Percentiles rank a stretch among this genome's conserved stretches.
Evolutionary conservation across 208 protist species (phyloP).

Genomic region (Acanthamoeba triangularis): DNA sequence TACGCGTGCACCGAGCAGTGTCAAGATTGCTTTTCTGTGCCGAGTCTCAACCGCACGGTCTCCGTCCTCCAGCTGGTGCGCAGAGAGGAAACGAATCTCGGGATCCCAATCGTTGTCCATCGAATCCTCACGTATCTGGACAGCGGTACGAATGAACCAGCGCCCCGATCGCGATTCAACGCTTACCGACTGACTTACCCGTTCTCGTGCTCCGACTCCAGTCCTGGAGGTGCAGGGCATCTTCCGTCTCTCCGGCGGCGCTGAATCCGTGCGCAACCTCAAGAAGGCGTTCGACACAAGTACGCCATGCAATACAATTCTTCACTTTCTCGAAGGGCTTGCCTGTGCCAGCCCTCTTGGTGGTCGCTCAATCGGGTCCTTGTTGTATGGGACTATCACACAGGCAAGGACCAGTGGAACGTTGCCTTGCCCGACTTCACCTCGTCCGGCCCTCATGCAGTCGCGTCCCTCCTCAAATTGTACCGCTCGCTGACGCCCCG

Average conservation of each 20-base stretch:
- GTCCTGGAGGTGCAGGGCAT: conserved; percentile 24
- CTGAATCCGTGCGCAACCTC: conserved; percentile 40
- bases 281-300: conserved; percentile 43
- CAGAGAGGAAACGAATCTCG: background rate
- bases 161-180: background rate
- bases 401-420: conserved; percentile 48
- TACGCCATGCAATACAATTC: background rate
- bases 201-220: background rate
- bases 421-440: background rate
- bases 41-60: background rate
- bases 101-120: background rate
- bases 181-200: background rate
- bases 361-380: background rate
- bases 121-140: conserved; percentile 33
- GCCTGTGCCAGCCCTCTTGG: background rate
- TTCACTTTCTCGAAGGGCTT: background rate
- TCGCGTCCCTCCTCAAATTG: conserved; percentile 30
- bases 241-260: conserved; percentile 17
- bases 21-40: background rate
- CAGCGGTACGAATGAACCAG: background rate
- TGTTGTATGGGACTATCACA: no score
- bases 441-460: background rate
- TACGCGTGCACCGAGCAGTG: background rate
- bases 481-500: background rate
- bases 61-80: background rate